phyloP scores from a whole-genome alignment of 768 basidiomycete genomes.

The Calocybe gangraenosa region DNA sequence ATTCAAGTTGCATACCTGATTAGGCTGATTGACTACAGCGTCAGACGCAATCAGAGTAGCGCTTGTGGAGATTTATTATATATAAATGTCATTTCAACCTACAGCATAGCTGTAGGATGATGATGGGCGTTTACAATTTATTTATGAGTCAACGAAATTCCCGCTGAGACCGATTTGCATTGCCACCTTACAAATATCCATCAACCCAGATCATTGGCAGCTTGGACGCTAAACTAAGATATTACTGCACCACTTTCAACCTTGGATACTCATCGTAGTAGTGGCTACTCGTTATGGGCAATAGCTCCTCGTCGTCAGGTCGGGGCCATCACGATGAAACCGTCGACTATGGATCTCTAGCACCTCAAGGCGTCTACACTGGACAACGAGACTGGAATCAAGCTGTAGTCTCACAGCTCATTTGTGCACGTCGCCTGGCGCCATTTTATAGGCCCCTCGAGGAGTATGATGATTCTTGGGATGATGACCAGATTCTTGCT shows the following conservation, averaged over 20 bases:
- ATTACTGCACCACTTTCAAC: constrained; percentile 3
- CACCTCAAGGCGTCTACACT: constrained; percentile 85
- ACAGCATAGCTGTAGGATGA: no score
- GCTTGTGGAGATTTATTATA: no score
- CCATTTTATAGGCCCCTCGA: constrained; percentile 97
- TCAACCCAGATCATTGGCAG: constrained; percentile 29
- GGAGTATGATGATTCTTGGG: constrained; percentile 88
- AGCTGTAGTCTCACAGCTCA: constrained; percentile 78
- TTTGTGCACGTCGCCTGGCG: constrained; percentile 82
- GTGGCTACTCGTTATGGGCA: constrained; percentile 56
- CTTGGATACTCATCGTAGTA: constrained; percentile 1
- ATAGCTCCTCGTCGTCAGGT: constrained; percentile 72
- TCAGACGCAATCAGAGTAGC: no score
- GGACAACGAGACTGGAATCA: constrained; percentile 89
- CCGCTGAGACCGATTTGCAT: not conserved
- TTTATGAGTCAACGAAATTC: constrained; percentile 8
- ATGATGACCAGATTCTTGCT: constrained; percentile 80
- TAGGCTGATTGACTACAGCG: no score
- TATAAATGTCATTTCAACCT: no score
- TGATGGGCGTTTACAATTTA: not conserved
- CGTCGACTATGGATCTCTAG: constrained; percentile 78
- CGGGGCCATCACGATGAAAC: constrained; percentile 75
- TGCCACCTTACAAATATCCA: constrained; percentile 37
- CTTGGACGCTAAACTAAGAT: constrained; percentile 5
- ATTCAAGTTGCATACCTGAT: no score